Base-by-base conservation (phyloP, 176 grass and related monocot genomes). In the Coix lacrymajobi region DNA sequence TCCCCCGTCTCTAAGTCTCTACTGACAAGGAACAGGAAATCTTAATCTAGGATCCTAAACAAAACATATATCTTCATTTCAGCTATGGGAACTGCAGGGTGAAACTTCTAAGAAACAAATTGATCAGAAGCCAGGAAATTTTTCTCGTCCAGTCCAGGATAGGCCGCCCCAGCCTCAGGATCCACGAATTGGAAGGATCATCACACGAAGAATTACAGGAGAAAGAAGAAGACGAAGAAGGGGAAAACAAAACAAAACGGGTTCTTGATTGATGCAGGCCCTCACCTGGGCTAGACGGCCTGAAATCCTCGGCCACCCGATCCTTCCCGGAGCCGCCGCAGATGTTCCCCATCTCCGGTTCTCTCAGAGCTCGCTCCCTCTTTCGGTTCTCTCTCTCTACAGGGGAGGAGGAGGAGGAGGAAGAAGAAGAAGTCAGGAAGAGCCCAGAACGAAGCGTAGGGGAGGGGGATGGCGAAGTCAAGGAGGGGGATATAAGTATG, bases 331-430 rank as follows among this genome's bases (percentile, higher is more conserved):
- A 63, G 63, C 70, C 51, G 20, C 84, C 76, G 61, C 89, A 92
- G 57, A 90, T 84, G 77, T 94, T 94, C 61, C 92, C 92, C 92
- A 94, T 94, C 70, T 68, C 45, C 1, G 69, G 41, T 46, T 67
- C 45, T 7, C 69, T 56, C 39, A 46, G 69, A 48, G 69, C 41
- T 11, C 41, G 40, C 28, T 72, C 76, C 49, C 66, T 66, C 45
- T 39, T 22, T 68, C 19, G 22, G 40, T 14, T 48, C 39, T 78
- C 57, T 62, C 44, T 11, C 75, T 61, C 56, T 24, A 75, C 45
- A 67, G 68, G 13, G 4, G 37, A n/a, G 19, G 22, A 4, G 19
- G 40, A 49, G 11, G 36, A 36, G 0, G 48, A 25, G 8, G 31
- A 13, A 1, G 61, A 54, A 30, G 79, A 81, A 2, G 52, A 62